Percentiles rank a stretch among this genome's conserved stretches.
Conservation (phyloP, 164 flowering plant species). For the Stephania yunnanensis region DNA sequence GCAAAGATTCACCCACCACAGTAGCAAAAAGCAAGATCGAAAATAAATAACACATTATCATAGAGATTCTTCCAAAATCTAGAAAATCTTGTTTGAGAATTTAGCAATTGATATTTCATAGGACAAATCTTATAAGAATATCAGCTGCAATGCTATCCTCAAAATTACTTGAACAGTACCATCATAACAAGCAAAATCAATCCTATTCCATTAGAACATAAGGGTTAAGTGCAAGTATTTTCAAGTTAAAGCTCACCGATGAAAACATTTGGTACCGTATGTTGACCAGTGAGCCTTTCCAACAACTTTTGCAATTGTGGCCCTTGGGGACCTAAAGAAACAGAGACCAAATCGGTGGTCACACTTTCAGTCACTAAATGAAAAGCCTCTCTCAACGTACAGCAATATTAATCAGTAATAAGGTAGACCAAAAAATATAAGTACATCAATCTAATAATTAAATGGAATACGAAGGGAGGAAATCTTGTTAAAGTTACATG, state of each 20-base stretch:
- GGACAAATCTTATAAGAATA: no score
- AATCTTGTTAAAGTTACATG: not conserved
- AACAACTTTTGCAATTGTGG: slow-evolving; percentile 84
- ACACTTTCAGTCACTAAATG: not conserved
- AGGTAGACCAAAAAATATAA: not conserved
- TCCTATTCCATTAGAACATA: not conserved
- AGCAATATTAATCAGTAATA: not conserved
- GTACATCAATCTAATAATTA: not conserved
- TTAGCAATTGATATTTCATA: no score
- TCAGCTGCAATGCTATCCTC: no score
- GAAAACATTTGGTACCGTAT: slow-evolving; percentile 94
- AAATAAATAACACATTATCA: no score
- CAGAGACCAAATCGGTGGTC: not conserved
- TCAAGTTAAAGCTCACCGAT: slow-evolving; percentile 46
- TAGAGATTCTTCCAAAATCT: no score
- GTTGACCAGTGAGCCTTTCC: slow-evolving; percentile 91
- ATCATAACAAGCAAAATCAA: not conserved
- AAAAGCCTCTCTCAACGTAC: not conserved
- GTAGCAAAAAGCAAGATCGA: no score
- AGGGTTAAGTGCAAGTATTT: not conserved
- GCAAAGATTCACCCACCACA: no score
- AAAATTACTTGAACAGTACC: not conserved
- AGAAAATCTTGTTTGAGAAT: no score
- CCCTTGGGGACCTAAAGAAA: slow-evolving; percentile 77
- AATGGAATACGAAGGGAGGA: not conserved